Conservation (phyloP, 1,284 basidiomycete genomes). For the Rhodotorula sp. region DNA sequence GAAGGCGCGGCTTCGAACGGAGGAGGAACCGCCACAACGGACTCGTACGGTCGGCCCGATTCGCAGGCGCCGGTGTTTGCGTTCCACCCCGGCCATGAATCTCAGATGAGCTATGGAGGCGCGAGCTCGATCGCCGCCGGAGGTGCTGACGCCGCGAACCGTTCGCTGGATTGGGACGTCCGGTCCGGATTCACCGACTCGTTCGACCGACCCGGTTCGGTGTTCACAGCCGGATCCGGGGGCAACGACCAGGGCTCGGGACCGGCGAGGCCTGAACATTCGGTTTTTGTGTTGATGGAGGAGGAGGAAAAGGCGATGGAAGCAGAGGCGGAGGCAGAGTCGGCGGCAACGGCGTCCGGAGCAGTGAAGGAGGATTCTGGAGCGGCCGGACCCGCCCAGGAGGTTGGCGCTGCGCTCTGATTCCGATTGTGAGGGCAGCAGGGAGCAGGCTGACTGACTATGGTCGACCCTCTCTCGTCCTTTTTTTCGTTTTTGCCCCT, state of each 20-base stretch:
- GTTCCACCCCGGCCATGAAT: neutral
- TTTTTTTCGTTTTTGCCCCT: too few relatives aligned
- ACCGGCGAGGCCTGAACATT: neutral
- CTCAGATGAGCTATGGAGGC: slow-evolving; percentile 10
- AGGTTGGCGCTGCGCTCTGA: slow-evolving; percentile 2
- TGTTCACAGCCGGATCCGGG: neutral
- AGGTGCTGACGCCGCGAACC: neutral
- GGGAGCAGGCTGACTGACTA: too few relatives aligned
- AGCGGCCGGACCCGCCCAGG: neutral
- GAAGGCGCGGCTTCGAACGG: neutral
- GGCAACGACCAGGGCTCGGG: neutral
- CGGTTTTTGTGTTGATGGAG: slow-evolving; percentile 25
- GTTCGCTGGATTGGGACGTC: slow-evolving; percentile 19
- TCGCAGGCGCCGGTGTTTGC: slow-evolving; percentile 7
- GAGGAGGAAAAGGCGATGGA: slow-evolving; percentile 13
- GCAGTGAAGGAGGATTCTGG: neutral
- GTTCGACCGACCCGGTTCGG: neutral
- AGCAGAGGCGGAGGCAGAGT: neutral
- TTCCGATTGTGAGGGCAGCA: neutral
- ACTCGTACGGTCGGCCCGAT: neutral
- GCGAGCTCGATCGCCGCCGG: neutral
- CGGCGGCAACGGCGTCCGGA: neutral
- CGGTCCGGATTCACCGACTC: slow-evolving; percentile 4
- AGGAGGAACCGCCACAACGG: neutral
- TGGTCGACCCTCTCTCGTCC: too few relatives aligned